A percentile compares a stretch with the other conserved stretches of the same genome.
Evolutionary conservation across 164 flowering plant genomes (phyloP).

Genomic region (Vitis cinerea): DNA sequence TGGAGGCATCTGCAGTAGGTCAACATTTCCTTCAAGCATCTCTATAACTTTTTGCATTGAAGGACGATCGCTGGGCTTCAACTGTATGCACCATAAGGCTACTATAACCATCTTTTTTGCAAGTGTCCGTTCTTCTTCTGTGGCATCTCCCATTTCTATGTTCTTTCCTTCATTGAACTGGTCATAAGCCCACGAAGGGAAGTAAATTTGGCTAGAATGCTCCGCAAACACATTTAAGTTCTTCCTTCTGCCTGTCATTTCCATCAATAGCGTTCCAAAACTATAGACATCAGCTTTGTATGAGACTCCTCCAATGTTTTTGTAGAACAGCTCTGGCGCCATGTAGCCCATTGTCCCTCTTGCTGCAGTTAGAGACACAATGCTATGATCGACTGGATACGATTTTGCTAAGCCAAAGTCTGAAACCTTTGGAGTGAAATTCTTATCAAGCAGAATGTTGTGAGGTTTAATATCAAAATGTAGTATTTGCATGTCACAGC

Average conservation of each 20-base stretch:
- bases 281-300: constrained; percentile 14
- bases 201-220: constrained; percentile 7
- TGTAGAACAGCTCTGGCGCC: constrained; percentile 13
- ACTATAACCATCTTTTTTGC: constrained; percentile 8
- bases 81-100: constrained; percentile 18
- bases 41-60: constrained; percentile 12
- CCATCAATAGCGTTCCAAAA: constrained; percentile 15
- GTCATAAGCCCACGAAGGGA: constrained; percentile 14
- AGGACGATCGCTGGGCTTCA: constrained; percentile 17
- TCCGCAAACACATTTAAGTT: constrained; percentile 4
- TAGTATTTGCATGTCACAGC: constrained; percentile 18
- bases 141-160: constrained; percentile 1
- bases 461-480: constrained; percentile 22
- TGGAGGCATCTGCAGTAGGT: constrained; percentile 10
- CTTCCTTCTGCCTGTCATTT: constrained; percentile 10
- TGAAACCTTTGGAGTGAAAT: constrained; percentile 17
- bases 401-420: constrained; percentile 18
- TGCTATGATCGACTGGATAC: background rate
- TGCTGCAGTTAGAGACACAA: constrained; percentile 9
- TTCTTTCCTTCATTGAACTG: background rate
- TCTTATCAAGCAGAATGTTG: constrained; percentile 17
- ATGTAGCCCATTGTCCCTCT: constrained; percentile 21
- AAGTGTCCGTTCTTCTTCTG: constrained; percentile 1
- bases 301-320: constrained; percentile 8
- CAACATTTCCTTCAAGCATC: constrained; percentile 15